These are phyloP conservation scores for Hyphopichia fennica DNA, from an alignment of 1,139 yeast species.

Conservation along the genomic window DNA sequence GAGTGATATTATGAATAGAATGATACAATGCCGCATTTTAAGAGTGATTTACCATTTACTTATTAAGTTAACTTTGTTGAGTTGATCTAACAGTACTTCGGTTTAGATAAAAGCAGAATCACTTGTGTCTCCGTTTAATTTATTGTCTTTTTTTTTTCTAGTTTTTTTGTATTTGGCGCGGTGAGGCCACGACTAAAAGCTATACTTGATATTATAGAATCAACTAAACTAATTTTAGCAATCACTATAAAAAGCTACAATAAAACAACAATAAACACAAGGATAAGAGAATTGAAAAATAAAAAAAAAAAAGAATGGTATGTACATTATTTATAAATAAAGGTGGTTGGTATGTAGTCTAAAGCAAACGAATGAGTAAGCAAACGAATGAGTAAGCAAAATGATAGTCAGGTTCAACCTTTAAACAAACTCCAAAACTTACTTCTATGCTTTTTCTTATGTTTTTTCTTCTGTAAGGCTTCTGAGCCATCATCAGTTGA, in stretches of 20 bases:
- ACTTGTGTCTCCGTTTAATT: too few relatives aligned
- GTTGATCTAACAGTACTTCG: too few relatives aligned
- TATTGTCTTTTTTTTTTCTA: too few relatives aligned
- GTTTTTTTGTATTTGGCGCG: too few relatives aligned
- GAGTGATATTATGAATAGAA: not conserved
- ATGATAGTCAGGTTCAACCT: conserved; percentile 7
- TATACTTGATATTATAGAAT: not conserved
- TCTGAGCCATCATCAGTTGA: conserved; percentile 4
- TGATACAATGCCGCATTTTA: not conserved
- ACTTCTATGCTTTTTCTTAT: conserved; percentile 22
- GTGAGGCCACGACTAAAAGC: too few relatives aligned
- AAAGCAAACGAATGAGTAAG: not conserved
- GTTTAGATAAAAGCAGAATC: too few relatives aligned
- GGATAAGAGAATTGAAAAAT: not conserved
- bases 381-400: not conserved
- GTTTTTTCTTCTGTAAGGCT: conserved; percentile 15
- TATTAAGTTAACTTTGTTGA: too few relatives aligned
- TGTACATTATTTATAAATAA: not conserved
- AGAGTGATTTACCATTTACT: too few relatives aligned
- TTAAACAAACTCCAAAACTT: conserved; percentile 41
- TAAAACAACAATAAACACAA: not conserved
- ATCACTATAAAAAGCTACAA: not conserved
- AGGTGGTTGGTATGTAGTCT: not conserved
- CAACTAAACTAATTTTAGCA: not conserved
- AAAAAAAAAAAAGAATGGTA: too few relatives aligned